Evolutionary conservation across 176 grass and related monocot species (phyloP).

Genomic region (Eragrostis curvula): DNA sequence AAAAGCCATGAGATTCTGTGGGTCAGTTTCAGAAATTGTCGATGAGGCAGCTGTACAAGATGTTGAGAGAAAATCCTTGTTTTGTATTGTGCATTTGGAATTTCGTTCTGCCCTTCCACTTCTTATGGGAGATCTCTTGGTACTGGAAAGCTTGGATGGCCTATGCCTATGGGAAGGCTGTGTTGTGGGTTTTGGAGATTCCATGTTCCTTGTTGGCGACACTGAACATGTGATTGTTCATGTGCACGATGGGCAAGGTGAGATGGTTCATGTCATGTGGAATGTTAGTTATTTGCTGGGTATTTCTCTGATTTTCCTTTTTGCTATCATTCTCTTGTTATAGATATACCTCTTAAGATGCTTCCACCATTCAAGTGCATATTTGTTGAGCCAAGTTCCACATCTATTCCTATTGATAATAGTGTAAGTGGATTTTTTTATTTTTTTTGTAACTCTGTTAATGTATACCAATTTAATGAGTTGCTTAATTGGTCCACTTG

Average conservation of each 20-base stretch:
- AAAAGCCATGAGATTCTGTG: background rate
- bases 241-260: background rate
- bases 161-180: background rate
- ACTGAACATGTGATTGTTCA: background rate
- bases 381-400: background rate
- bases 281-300: background rate
- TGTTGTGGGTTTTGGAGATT: background rate
- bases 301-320: background rate
- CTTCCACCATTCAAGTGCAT: background rate
- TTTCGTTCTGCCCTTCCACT: background rate
- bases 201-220: background rate
- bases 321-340: background rate
- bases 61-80: background rate
- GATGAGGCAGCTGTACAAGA: background rate
- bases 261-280: background rate
- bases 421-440: background rate
- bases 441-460: background rate
- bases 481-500: background rate
- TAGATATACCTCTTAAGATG: background rate
- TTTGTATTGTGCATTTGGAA: background rate
- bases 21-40: background rate
- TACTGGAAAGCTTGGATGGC: slow-evolving; percentile 10
- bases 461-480: background rate
- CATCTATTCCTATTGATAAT: background rate
- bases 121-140: background rate